Conservation (phyloP, 2,329 filamentous ascomycete genomes). For the Metarhizium album region DNA sequence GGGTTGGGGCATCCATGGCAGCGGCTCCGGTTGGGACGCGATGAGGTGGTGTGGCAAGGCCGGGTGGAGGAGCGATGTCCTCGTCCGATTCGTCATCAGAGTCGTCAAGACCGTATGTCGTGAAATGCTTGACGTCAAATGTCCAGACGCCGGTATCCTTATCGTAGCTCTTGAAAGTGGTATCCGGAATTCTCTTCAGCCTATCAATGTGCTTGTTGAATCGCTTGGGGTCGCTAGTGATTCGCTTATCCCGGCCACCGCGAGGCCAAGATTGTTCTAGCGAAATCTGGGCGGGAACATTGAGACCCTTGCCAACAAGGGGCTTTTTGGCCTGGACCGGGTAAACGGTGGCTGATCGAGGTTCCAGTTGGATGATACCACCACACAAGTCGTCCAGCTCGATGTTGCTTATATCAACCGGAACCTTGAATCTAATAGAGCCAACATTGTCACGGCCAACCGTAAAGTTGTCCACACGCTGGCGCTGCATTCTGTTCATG, state of each 20-base stretch:
- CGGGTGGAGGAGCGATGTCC: constrained; percentile 17
- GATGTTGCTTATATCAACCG: constrained; percentile 72
- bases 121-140: constrained; percentile 93
- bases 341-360: constrained; percentile 83
- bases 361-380: constrained; percentile 63
- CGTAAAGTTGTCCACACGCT: constrained; percentile 61
- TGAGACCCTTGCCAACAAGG: constrained; percentile 74
- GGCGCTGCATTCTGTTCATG: constrained; percentile 71
- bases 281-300: constrained; percentile 80
- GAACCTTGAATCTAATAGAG: constrained; percentile 66
- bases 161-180: constrained; percentile 74
- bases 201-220: constrained; percentile 75
- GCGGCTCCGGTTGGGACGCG: constrained; percentile 15
- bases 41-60: not conserved
- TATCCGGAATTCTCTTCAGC: constrained; percentile 68
- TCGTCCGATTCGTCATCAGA: constrained; percentile 61
- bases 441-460: constrained; percentile 79
- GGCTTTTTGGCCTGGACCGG: constrained; percentile 68
- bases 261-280: constrained; percentile 92
- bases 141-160: constrained; percentile 74
- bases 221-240: constrained; percentile 45
- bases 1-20: constrained; percentile 13
- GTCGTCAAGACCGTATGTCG: constrained; percentile 82
- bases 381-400: constrained; percentile 72
- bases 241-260: constrained; percentile 42